Base-by-base conservation (phyloP, 331 rosid species). In the Pyracantha coccinea region DNA sequence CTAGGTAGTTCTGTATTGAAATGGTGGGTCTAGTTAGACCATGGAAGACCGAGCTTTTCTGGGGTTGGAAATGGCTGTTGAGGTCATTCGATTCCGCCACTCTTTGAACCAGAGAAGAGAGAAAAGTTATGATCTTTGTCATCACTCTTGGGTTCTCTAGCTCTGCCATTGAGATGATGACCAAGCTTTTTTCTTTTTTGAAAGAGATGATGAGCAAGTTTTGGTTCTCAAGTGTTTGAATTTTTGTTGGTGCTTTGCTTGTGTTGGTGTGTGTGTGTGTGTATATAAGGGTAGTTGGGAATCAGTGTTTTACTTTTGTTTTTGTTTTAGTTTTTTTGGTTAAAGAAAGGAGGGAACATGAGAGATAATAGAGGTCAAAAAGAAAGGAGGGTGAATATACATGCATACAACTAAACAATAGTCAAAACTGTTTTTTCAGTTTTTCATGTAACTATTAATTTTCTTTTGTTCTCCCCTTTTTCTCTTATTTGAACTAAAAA, bases 41-140 rank as follows among this genome's bases (percentile, higher is more conserved):
- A 82, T 91, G 91, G 75, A 91, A 91, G 70, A 88, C 90, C 16
- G 91, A 89, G 80, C 86, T 78, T 72, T 85, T 89, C 71, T 88
- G 91, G 10, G 84, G 67, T 16, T 78, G 75, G 68, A 83, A 72
- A 58, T 82, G 85, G 31, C 68, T 78, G 78, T 84, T 87, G 2
- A 72, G 57, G 58, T 91, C 96, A 78, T 91, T 91, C 0, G 93
- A 83, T 38, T 88, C 93, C 8, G 93, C 81, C 33, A 89, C 93
- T 79, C 86, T 85, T 69, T 91, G 83, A 59, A 91, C 93, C 58
- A 89, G 77, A 70, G 91, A 89, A 21, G 97, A 91, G 66, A 91
- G 89, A 41, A 88, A 91, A 25, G 78, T 72, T 79, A 88, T 85
- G 33, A 85, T 80, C 77, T 85, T 86, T 28, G 87, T 83, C 93